Base-by-base conservation (phyloP, 2,329 filamentous ascomycete species). In the Alternaria longipes region DNA sequence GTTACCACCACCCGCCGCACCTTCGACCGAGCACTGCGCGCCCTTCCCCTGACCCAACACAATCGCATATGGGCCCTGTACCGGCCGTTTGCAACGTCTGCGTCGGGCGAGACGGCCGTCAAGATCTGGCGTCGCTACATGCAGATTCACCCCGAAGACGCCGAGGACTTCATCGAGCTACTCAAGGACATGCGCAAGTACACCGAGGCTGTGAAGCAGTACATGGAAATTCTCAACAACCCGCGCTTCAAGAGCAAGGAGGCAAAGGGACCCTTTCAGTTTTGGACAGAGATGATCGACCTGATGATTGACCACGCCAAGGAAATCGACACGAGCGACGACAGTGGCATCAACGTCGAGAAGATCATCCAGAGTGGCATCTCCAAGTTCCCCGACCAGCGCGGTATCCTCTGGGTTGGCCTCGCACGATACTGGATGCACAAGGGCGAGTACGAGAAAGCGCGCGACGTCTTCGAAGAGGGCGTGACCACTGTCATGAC, bases 401-500 rank as follows among this genome's bases (percentile, higher is more conserved):
- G 93, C 73, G 95, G 95, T 36, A 97, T 97, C 74, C 83, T 99
- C 20, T 99, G 95, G 94, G 92, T 92, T 51, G 94, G 94, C 9
- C 82, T 99, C 53, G 95, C 95, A 44, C 95, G 94, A 4, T 99
- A 98, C 80, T 98, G 94, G 93, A 97, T 96, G 76, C 92, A 93
- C 60, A 89, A 90, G 76, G 94, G 94, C 45, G 93, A 91, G 74
- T 98, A 97, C 74, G 96, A 98, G 81, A 90, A 90, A 63, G 94
- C 95, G 14, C 86, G 96, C 66, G 95, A 99, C 78, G 86, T 96
- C 4, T 98, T 97, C 68, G 95, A 99, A 80, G 94, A 98, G 79
- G 96, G 92, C 45, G 92, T 98, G 67, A 97, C 93, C 11, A 98
- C 94, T 1, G 96, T 97, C 65, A 98, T 98, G 94, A 99, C 95